Percentiles rank a stretch among this genome's conserved stretches.
Conservation (phyloP, 2,329 filamentous ascomycete species). For the Elsinoe necatrix region DNA sequence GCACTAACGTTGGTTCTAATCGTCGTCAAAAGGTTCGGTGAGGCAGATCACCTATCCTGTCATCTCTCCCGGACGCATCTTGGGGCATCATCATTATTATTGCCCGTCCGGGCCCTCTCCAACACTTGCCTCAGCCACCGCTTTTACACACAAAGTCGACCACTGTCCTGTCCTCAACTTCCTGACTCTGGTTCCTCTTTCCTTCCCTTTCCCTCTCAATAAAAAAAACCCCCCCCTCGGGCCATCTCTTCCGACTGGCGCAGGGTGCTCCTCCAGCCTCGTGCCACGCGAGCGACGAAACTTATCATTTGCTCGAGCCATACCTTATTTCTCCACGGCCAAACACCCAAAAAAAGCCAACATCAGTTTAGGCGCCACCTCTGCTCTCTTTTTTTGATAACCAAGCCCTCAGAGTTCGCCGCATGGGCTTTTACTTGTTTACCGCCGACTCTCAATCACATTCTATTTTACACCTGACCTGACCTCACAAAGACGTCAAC, state of each 20-base stretch:
- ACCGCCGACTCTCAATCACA: background rate
- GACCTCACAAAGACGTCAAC: background rate
- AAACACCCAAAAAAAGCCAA: slow-evolving; percentile 3
- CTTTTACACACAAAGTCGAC: background rate
- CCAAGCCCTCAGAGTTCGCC: slow-evolving; percentile 7
- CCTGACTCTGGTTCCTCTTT: slow-evolving; percentile 4
- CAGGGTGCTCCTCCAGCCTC: slow-evolving; percentile 12
- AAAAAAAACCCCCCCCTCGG: slow-evolving; percentile 1
- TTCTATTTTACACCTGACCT: slow-evolving; percentile 4
- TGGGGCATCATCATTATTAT: background rate
- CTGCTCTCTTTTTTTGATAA: slow-evolving; percentile 1
- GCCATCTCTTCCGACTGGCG: background rate
- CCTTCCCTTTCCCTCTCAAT: background rate
- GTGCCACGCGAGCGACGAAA: slow-evolving; percentile 11
- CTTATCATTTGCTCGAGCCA: slow-evolving; percentile 8
- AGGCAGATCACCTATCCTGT: slow-evolving; percentile 14
- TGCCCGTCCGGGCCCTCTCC: background rate
- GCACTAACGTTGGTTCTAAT: slow-evolving; percentile 13
- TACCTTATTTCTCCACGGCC: slow-evolving; percentile 13
- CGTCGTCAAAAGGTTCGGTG: slow-evolving; percentile 13
- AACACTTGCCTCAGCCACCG: background rate
- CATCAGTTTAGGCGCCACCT: slow-evolving; percentile 10
- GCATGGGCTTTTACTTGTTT: slow-evolving; percentile 4
- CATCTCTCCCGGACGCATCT: background rate
- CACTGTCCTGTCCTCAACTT: background rate